Evolutionary conservation across 495 filamentous ascomycete genomes (phyloP).

Genomic region (Parachaetomium inaequale): DNA sequence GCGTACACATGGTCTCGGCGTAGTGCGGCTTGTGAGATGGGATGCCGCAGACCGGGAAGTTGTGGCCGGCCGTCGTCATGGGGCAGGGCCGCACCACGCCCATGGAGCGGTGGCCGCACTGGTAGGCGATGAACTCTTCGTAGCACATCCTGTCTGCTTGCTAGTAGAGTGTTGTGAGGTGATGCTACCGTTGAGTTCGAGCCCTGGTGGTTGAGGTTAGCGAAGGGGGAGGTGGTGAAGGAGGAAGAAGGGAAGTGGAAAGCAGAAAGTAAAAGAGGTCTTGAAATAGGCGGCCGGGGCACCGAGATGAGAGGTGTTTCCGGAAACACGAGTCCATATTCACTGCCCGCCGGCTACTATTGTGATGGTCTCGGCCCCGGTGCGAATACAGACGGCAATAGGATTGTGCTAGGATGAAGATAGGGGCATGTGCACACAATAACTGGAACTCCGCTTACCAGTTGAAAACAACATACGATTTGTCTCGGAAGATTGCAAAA

Average conservation of each 20-base stretch:
- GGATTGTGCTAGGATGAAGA: neutral
- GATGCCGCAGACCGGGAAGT: conserved; percentile 34
- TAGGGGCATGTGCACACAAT: neutral
- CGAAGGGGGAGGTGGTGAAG: too few species aligned
- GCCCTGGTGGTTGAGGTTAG: neutral
- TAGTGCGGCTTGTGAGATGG: conserved; percentile 29
- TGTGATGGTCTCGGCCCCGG: neutral
- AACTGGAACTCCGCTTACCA: neutral
- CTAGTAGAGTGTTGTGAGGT: neutral
- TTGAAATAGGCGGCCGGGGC: neutral
- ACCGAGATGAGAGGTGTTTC: neutral
- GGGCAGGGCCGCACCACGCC: conserved; percentile 41
- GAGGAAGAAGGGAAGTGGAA: neutral
- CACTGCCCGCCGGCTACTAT: neutral
- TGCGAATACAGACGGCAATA: neutral
- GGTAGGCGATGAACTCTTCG: conserved; percentile 42
- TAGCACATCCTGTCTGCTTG: conserved; percentile 38
- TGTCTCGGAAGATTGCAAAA: neutral
- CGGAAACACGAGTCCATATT: neutral
- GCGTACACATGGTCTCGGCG: conserved; percentile 35
- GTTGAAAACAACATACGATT: too few species aligned
- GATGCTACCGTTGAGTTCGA: neutral
- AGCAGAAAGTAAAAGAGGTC: neutral
- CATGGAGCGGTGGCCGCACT: conserved; percentile 42
- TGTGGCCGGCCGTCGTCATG: conserved; percentile 35